These are phyloP conservation scores for Trypanosoma lewisi DNA, from an alignment of 208 protist genomes.

Conservation along the genomic window DNA sequence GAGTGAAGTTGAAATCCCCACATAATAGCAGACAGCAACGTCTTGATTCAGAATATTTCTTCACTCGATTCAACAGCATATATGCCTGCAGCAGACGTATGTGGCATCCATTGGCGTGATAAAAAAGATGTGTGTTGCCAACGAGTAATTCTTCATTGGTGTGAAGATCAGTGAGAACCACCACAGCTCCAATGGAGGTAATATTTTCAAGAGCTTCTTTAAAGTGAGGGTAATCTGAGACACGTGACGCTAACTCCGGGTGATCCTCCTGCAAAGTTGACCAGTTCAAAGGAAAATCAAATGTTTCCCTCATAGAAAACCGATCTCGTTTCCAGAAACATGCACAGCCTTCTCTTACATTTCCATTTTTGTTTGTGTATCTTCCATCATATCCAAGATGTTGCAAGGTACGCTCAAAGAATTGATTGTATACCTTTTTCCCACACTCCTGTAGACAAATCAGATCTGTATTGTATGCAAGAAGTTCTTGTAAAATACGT, in stretches of 20 bases:
- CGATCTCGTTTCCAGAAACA: constrained; percentile 55
- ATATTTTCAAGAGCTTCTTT: constrained; percentile 59
- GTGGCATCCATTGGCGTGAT: constrained; percentile 87
- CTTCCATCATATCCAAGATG: constrained; percentile 63
- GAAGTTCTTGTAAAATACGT: constrained; percentile 80
- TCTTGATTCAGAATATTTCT: constrained; percentile 1
- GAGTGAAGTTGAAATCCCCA: constrained; percentile 90
- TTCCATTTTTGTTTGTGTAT: constrained; percentile 79
- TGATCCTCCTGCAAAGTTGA: constrained; percentile 36
- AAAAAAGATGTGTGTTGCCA: constrained; percentile 92
- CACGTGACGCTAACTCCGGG: constrained; percentile 34
- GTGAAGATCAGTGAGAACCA: constrained; percentile 39
- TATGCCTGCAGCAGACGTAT: constrained; percentile 86
- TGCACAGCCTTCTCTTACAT: constrained; percentile 73
- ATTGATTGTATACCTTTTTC: constrained; percentile 69
- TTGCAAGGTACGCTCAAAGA: constrained; percentile 58
- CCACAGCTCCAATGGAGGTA: constrained; percentile 50
- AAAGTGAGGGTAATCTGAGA: constrained; percentile 51
- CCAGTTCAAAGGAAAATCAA: constrained; percentile 65
- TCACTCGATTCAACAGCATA: constrained; percentile 57
- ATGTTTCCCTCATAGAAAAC: constrained; percentile 36
- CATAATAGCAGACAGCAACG: constrained; percentile 58
- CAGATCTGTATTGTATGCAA: constrained; percentile 76
- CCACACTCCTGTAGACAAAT: constrained; percentile 90
- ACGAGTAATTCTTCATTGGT: constrained; percentile 62